Evolutionary conservation across 2,329 filamentous ascomycete species (phyloP), one percentile per base, ranked within the genome.

Genomic region (Neonectria sp.): DNA sequence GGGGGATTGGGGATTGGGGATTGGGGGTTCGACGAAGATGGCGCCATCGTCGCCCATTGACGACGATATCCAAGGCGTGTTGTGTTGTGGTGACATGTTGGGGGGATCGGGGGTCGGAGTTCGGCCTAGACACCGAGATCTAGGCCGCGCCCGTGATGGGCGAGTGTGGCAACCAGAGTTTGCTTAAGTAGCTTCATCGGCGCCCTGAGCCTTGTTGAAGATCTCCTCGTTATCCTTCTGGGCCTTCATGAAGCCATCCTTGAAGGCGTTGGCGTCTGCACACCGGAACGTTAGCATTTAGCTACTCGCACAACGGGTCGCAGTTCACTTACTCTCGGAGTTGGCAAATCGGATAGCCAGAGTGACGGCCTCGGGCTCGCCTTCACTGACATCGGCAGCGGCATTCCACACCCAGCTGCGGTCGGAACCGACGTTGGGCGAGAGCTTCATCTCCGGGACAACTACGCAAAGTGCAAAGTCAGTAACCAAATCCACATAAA

Each of bases 351-450:
- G 95, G 78, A 99, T 98, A 73, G 96, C 96, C 78, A 99, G 89
- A 62, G 96, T 99, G 79, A 95, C 92, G 63, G 95, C 94, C 88
- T 99, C 96, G 71, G 96, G 93, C 86, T 98, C 95, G 70, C 96
- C 96, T 88, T 99, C 96, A 79, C 94, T 97, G 76, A 98, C 95
- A 88, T 99, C 96, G 74, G 96, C 96, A 65, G 95, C 93, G 68
- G 95, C 95, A 80, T 97, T 98, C 96, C 96, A 99, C 75, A 99
- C 96, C 96, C 96, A 99, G 86, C 93, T 97, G 82, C 96, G 93
- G 87, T 99, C 96, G 78, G 94, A 97, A 79, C 96, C 96, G 75
- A 98, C 95, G 82, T 99, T 99, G 84, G 96, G 95, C 70, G 93
- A 95, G 72, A 99, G 92, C 88, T 97, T 98, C 95, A 99, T 98